Evolutionary conservation across 2,329 filamentous ascomycete genomes (phyloP).

Genomic region (Fusarium succisae): DNA sequence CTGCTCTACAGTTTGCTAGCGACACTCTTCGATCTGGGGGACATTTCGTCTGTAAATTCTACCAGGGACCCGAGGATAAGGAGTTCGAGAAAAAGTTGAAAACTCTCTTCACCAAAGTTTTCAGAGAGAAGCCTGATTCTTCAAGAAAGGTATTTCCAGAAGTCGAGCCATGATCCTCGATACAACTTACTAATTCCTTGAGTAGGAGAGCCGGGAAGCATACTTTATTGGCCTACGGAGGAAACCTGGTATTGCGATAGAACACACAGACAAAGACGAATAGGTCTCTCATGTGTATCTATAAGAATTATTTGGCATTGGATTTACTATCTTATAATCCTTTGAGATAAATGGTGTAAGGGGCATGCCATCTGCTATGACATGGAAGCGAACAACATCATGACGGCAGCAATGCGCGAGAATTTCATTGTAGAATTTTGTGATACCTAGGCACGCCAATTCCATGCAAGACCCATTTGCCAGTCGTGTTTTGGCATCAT

Average conservation of each 20-base stretch:
- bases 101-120: slow-evolving; percentile 80
- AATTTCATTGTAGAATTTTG: slow-evolving; percentile 50
- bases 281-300: background rate
- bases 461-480: slow-evolving; percentile 53
- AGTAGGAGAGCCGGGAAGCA: slow-evolving; percentile 70
- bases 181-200: background rate
- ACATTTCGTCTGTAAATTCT: slow-evolving; percentile 97
- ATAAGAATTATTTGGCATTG: background rate
- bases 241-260: slow-evolving; percentile 57
- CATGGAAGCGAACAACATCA: slow-evolving; percentile 30
- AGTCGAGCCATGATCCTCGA: background rate
- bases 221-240: slow-evolving; percentile 85
- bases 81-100: slow-evolving; percentile 77
- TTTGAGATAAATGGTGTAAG: background rate
- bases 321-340: background rate
- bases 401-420: slow-evolving; percentile 40
- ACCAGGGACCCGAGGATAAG: slow-evolving; percentile 89
- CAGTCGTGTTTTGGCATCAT: slow-evolving; percentile 45
- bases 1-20: slow-evolving; percentile 84
- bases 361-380: background rate
- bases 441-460: slow-evolving; percentile 61
- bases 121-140: slow-evolving; percentile 89
- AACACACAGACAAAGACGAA: slow-evolving; percentile 4
- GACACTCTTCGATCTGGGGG: slow-evolving; percentile 85
- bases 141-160: slow-evolving; percentile 75